Conservation (phyloP, 2,329 filamentous ascomycete genomes). For the Penicillium vulpinum region DNA sequence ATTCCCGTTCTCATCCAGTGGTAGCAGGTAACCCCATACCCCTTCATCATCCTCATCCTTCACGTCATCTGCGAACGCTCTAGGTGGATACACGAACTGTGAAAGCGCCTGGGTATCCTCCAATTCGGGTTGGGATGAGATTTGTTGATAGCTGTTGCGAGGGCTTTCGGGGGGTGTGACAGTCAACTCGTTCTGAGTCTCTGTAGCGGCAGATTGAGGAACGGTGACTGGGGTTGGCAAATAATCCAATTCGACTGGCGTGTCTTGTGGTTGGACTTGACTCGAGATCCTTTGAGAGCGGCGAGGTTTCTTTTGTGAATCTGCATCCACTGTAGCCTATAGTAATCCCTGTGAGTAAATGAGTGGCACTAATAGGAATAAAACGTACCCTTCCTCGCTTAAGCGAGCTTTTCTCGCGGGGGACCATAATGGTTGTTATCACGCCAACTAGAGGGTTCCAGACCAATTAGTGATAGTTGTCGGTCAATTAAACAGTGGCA, state of each 20-base stretch:
- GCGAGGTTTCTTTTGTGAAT: conserved; percentile 73
- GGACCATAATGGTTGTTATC: conserved; percentile 39
- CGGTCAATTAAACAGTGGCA: background rate
- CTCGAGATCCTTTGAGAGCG: conserved; percentile 71
- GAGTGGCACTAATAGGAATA: conserved; percentile 17
- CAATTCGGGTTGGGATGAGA: conserved; percentile 42
- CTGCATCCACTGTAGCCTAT: conserved; percentile 67
- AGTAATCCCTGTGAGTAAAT: conserved; percentile 25
- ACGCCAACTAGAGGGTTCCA: conserved; percentile 12
- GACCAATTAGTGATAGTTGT: conserved; percentile 17
- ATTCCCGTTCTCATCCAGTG: conserved; percentile 70
- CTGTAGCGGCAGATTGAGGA: conserved; percentile 62
- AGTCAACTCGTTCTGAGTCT: conserved; percentile 66
- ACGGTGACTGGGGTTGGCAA: conserved; percentile 81
- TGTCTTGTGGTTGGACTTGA: conserved; percentile 55
- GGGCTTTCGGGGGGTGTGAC: conserved; percentile 66
- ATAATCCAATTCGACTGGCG: conserved; percentile 65
- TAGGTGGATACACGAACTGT: conserved; percentile 74
- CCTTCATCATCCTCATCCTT: conserved; percentile 81
- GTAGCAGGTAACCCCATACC: conserved; percentile 94
- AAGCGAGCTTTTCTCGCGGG: conserved; percentile 75
- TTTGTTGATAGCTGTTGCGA: conserved; percentile 53
- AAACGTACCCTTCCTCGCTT: conserved; percentile 72
- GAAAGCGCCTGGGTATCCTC: conserved; percentile 77
- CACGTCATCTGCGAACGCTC: conserved; percentile 74